Evolutionary conservation across 768 basidiomycete genomes (phyloP), one percentile per base, ranked within the genome.

Genomic region (Mycena polygramma): DNA sequence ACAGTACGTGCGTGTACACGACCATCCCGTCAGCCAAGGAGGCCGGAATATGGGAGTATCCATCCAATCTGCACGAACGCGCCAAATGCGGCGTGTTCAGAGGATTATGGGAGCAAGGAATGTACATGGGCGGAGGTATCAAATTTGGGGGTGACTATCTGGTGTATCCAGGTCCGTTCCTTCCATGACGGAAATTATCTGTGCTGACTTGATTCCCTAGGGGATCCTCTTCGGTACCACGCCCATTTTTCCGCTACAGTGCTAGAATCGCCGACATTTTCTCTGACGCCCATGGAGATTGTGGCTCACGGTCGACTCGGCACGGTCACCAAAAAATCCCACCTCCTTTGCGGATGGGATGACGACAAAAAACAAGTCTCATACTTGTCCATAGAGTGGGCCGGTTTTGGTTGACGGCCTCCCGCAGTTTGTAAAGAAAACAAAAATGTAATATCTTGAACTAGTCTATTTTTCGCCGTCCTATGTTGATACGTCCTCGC

Each of bases 81-180:
- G 94, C 96, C 14, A 86, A 90, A 63, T 96, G 94, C 71, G 90
- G 85, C 13, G 92, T 96, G 13, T 97, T 96, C 78, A 86, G 87
- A 52, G 90, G 90, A 72, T 78, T 98, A 15, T 95, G 94, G 92
- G 89, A 91, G 70, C 88, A 92, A 79, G 94, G 94, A 0, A 91
- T 92, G 77, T 98, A 89, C 78, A 88, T 98, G 89, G 96, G 96
- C 55, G 89, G 89, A 0, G 97, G 96, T 0, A 90, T 97, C 79
- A 94, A 93, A 79, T 99, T 99, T 76, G 98, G 98, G 8, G 97
- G 96, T 2, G 96, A 99, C 75, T 98, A 95, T 79, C 82, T 99
- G 52, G 93, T 98, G 1, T 99, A 99, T 81, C 98, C 98, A 60
- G 97, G 97, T 93, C 77, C 49, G 89, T 80, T 58, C 66, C 26